phyloP scores from a whole-genome alignment of 345 rosid genomes.

The Brassica nigra region DNA sequence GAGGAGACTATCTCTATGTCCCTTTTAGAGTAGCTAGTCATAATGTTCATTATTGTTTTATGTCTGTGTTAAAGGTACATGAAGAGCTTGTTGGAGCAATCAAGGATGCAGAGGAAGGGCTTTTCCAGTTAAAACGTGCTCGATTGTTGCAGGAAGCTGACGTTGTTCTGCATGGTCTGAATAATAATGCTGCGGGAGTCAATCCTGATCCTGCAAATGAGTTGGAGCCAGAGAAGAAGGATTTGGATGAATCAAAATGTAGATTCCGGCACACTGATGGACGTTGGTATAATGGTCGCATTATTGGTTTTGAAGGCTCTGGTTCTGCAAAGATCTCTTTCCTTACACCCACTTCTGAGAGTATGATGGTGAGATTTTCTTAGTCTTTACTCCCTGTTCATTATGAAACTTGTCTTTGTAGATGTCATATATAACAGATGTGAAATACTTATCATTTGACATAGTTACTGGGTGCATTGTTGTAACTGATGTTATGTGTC shows the following conservation, averaged over 20 bases:
- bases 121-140: slow-evolving; percentile 70
- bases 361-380: slow-evolving; percentile 66
- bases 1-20: not conserved
- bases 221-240: slow-evolving; percentile 47
- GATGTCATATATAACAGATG: not conserved
- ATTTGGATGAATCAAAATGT: slow-evolving; percentile 69
- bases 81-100: slow-evolving; percentile 72
- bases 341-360: slow-evolving; percentile 84
- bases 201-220: slow-evolving; percentile 50
- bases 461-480: not conserved
- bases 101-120: slow-evolving; percentile 80
- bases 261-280: slow-evolving; percentile 75
- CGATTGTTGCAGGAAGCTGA: slow-evolving; percentile 75
- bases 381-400: slow-evolving; percentile 10
- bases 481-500: slow-evolving; percentile 20
- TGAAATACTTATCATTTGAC: not conserved
- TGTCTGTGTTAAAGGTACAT: slow-evolving; percentile 52
- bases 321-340: slow-evolving; percentile 71
- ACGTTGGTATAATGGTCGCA: slow-evolving; percentile 88
- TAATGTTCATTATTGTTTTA: not conserved
- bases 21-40: not conserved
- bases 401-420: not conserved
- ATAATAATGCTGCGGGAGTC: slow-evolving; percentile 38
- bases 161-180: slow-evolving; percentile 39
- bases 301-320: slow-evolving; percentile 59